phyloP scores from a whole-genome alignment of 148 eudicot genomes.

The Rhododendron williamsianum region DNA sequence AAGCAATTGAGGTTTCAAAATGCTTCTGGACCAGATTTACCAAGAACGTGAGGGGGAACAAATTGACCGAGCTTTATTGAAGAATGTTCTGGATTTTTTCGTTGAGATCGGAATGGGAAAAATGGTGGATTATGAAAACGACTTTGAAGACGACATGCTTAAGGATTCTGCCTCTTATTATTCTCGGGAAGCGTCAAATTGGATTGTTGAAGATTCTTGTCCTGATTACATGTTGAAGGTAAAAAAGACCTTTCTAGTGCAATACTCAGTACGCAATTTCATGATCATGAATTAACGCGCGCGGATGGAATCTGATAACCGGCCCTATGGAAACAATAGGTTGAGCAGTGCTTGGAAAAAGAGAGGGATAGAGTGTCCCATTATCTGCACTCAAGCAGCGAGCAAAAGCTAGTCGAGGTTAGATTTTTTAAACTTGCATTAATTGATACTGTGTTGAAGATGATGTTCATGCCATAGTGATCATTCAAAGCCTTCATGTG shows the following conservation, averaged over 20 bases:
- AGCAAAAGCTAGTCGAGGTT: slow-evolving; percentile 41
- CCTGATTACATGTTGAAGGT: slow-evolving; percentile 79
- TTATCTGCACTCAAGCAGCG: too few species aligned
- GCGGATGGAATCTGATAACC: neutral
- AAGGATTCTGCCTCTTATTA: slow-evolving; percentile 51
- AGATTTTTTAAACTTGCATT: neutral
- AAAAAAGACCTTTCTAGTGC: neutral
- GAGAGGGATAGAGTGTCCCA: slow-evolving; percentile 54
- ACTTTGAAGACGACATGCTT: slow-evolving; percentile 51
- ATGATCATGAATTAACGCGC: neutral
- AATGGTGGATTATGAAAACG: slow-evolving; percentile 40
- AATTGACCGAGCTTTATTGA: slow-evolving; percentile 57
- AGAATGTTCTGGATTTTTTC: slow-evolving; percentile 51
- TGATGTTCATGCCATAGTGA: neutral
- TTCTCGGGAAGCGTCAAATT: slow-evolving; percentile 66
- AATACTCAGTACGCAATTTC: neutral
- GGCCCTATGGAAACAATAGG: slow-evolving; percentile 24
- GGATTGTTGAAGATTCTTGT: slow-evolving; percentile 62
- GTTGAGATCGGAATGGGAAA: slow-evolving; percentile 56
- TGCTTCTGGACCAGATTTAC: slow-evolving; percentile 39
- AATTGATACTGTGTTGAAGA: neutral
- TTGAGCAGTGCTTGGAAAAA: slow-evolving; percentile 56
- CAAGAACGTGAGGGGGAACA: slow-evolving; percentile 65
- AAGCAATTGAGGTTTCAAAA: neutral
- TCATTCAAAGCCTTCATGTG: too few species aligned